These are phyloP conservation scores for Pterulicium gracile DNA, from an alignment of 1,284 basidiomycete genomes.

Conservation along the genomic window DNA sequence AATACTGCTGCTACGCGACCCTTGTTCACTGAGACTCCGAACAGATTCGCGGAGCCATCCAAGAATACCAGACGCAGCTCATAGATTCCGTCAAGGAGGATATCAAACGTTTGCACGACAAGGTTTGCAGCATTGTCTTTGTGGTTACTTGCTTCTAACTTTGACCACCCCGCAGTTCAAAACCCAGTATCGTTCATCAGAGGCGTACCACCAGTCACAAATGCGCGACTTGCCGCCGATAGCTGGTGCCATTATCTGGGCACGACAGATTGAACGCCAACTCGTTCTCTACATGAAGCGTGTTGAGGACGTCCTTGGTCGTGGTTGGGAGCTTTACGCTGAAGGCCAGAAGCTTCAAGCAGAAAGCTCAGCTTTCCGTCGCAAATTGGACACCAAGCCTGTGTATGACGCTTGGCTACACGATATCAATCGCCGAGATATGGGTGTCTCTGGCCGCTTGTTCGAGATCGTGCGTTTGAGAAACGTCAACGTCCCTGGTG, in stretches of 20 bases:
- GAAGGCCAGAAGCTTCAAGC: slow-evolving; percentile 95
- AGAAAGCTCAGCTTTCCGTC: slow-evolving; percentile 86
- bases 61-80: slow-evolving; percentile 97
- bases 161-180: slow-evolving; percentile 59
- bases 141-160: neutral
- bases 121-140: slow-evolving; percentile 30
- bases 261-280: slow-evolving; percentile 94
- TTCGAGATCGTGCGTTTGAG: slow-evolving; percentile 88
- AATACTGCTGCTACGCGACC: no score
- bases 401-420: slow-evolving; percentile 95
- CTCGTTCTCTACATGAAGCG: slow-evolving; percentile 96
- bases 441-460: slow-evolving; percentile 90
- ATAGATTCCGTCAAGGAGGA: slow-evolving; percentile 98
- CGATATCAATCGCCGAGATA: slow-evolving; percentile 87
- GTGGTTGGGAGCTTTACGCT: slow-evolving; percentile 98
- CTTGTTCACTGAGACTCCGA: no score
- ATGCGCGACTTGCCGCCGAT: slow-evolving; percentile 97
- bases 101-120: slow-evolving; percentile 91
- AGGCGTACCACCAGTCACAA: slow-evolving; percentile 97
- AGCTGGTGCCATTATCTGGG: slow-evolving; percentile 97
- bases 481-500: neutral
- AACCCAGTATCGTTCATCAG: slow-evolving; percentile 89
- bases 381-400: slow-evolving; percentile 89
- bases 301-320: slow-evolving; percentile 97
- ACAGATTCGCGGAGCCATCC: slow-evolving; percentile 93